phyloP scores from a whole-genome alignment of 2,329 filamentous ascomycete species.

The Stemphylium vesicarium region DNA sequence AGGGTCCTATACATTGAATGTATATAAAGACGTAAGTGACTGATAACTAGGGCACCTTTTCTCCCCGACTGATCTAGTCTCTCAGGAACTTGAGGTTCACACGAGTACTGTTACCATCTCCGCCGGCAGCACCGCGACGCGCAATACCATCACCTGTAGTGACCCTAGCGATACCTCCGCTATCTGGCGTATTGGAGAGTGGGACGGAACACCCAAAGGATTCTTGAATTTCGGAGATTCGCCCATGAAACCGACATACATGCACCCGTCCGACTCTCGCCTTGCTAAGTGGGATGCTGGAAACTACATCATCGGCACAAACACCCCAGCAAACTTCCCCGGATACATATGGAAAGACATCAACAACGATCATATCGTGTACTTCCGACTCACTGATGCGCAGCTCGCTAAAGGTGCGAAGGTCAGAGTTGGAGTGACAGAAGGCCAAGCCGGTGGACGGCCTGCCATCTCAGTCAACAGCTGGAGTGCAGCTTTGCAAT shows the following conservation, averaged over 20 bases:
- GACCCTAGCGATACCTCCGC: constrained; percentile 54
- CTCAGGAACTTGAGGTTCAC: constrained; percentile 34
- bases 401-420: constrained; percentile 30
- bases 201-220: constrained; percentile 63
- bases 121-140: constrained; percentile 55
- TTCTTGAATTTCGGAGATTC: constrained; percentile 62
- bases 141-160: constrained; percentile 58
- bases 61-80: background rate
- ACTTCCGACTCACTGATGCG: constrained; percentile 42
- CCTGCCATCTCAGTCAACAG: constrained; percentile 24
- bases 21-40: constrained; percentile 57
- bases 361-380: constrained; percentile 52
- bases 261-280: constrained; percentile 49
- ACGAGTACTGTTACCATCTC: constrained; percentile 51
- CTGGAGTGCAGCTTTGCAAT: constrained; percentile 21
- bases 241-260: constrained; percentile 52
- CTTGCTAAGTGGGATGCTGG: constrained; percentile 33
- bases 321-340: constrained; percentile 37
- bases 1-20: constrained; percentile 68
- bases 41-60: background rate
- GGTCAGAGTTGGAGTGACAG: constrained; percentile 30
- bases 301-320: constrained; percentile 31
- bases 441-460: constrained; percentile 26
- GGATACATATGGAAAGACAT: constrained; percentile 54
- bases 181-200: constrained; percentile 68